Evolutionary conservation across 1,284 basidiomycete genomes (phyloP).

Genomic region (Gomphus bonarii): DNA sequence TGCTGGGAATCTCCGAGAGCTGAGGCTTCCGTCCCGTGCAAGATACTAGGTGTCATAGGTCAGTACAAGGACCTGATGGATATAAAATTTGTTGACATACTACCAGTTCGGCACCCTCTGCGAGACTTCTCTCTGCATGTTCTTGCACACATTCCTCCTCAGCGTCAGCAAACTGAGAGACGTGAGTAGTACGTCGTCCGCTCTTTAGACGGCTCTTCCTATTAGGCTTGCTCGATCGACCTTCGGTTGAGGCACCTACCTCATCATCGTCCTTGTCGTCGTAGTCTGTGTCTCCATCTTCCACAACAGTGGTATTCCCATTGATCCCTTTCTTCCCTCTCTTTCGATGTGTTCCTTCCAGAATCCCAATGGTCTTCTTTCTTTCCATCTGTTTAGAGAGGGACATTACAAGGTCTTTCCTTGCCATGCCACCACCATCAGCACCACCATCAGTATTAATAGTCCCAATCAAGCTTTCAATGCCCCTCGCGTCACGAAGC

Average conservation of each 20-base stretch:
- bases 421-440: constrained; percentile 50
- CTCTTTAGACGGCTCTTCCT: constrained; percentile 9
- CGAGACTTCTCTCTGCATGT: constrained; percentile 76
- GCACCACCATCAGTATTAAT: constrained; percentile 25
- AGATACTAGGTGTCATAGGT: constrained; percentile 35
- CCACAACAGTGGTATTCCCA: constrained; percentile 15
- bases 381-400: constrained; percentile 80
- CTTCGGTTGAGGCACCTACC: constrained; percentile 28
- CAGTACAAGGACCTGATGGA: neutral
- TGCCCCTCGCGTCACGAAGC: constrained; percentile 65
- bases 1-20: constrained; percentile 54
- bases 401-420: constrained; percentile 71
- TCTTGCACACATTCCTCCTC: constrained; percentile 62
- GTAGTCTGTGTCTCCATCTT: constrained; percentile 23
- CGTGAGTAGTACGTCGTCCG: constrained; percentile 30
- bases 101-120: constrained; percentile 54
- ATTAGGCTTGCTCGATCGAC: constrained; percentile 20
- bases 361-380: constrained; percentile 74
- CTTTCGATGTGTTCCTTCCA: constrained; percentile 50
- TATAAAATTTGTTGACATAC: constrained; percentile 29
- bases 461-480: constrained; percentile 55
- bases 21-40: constrained; percentile 45
- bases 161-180: constrained; percentile 86
- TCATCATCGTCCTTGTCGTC: constrained; percentile 27
- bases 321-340: neutral